Base-by-base conservation (phyloP, 2,329 filamentous ascomycete species). In the Aspergillus piperis region DNA sequence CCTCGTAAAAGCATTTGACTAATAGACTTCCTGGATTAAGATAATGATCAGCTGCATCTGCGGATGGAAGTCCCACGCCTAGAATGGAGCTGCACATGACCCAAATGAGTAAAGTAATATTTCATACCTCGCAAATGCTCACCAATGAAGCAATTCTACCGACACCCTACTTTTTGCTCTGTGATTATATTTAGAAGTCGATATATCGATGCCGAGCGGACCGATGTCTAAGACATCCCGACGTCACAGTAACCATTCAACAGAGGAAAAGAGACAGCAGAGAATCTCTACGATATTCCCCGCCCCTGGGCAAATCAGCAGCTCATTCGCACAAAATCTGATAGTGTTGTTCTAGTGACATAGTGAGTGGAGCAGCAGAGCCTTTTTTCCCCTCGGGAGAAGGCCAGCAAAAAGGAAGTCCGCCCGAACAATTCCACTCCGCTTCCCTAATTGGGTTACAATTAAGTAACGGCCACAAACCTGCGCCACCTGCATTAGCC, bases 321-420 rank as follows among this genome's bases (percentile, higher is more conserved):
- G 11, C 41, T 23, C 2, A 44, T 23, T 44, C 17, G 41, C 19
- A 21, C 41, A 57, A 42, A 23, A 58, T 42, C 1, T 19, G 38
- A 41, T 44, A 27, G 25, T 38, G 25, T 51, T 44, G 25, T 32
- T 30, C 55, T 58, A 58, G 47, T 52, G 47, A 30, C 55, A 58
- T 30, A 42, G 36, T 10, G 3, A 42, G 48, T 58, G 48, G 55
- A 58, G 25, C 44, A 52, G 23, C 6, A 25, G 23, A 25, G 6
- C 23, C 17, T 19, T 25, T 50, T 50, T 50, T 32, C 25, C n/a
- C 47, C 32, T 50, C 30, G 47, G 47, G n/a, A 19, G 11, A 19
- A 27, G 25, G 27, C 25, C 47, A 30, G 27, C 25, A 49, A 25
- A 36, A 15, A 17, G 47, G n/a, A 10, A 23, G n/a, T 25, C 48